A percentile compares a stretch with the other conserved stretches of the same genome.
Evolutionary conservation across 2,329 filamentous ascomycete genomes (phyloP).

Genomic region (Aspergillus sp.): DNA sequence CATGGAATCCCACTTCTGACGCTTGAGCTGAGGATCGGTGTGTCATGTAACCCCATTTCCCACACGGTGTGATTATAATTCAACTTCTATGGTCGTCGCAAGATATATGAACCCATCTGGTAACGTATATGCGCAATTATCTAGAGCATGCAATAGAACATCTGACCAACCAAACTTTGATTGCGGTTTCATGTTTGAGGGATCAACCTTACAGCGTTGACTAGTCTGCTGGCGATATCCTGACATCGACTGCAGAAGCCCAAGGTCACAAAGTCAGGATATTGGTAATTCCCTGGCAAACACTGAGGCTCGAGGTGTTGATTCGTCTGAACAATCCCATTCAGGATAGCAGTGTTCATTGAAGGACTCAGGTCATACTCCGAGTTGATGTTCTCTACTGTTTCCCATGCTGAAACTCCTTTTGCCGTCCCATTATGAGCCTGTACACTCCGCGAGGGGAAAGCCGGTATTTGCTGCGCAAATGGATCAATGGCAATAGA

Average conservation of each 20-base stretch:
- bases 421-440: too few relatives aligned
- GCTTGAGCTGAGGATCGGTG: not conserved
- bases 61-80: not conserved
- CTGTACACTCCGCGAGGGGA: conserved; percentile 5
- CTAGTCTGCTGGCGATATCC: conserved; percentile 7
- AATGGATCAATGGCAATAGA: conserved; percentile 22
- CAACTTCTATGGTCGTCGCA: too few relatives aligned
- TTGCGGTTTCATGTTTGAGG: not conserved
- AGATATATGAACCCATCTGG: not conserved
- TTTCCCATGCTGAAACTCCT: too few relatives aligned
- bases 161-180: not conserved
- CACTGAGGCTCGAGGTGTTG: conserved; percentile 7
- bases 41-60: not conserved
- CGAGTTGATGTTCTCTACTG: too few relatives aligned
- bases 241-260: conserved; percentile 13
- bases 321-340: conserved; percentile 1
- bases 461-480: conserved; percentile 16
- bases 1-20: too few relatives aligned
- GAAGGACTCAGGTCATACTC: too few relatives aligned
- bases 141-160: not conserved
- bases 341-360: conserved; percentile 1
- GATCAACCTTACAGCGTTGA: conserved; percentile 4
- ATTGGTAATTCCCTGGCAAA: conserved; percentile 5
- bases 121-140: conserved; percentile 4
- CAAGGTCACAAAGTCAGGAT: conserved; percentile 8